Percentiles rank a stretch among this genome's conserved stretches.
Conservation (phyloP, 306 rosid species). For the Vigna reflexopilosa region DNA sequence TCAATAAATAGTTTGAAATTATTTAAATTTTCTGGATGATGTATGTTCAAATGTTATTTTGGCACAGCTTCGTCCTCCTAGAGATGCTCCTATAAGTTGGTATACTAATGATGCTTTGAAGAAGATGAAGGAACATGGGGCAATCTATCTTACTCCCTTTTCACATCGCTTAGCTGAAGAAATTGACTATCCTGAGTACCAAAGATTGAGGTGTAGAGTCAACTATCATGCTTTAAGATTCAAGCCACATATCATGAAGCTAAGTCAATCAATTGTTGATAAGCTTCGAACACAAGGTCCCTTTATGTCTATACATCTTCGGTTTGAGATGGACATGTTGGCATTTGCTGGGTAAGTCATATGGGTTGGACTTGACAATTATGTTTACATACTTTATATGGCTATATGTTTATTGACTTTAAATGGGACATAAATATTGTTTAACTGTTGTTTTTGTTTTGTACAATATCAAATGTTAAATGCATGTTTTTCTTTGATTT, state of each 20-base stretch:
- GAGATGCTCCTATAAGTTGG: slow-evolving; percentile 95
- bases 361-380: slow-evolving; percentile 28
- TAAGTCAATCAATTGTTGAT: slow-evolving; percentile 91
- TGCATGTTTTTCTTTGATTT: slow-evolving; percentile 24
- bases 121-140: slow-evolving; percentile 93
- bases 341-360: slow-evolving; percentile 95
- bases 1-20: slow-evolving; percentile 34
- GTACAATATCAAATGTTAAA: slow-evolving; percentile 9
- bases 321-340: slow-evolving; percentile 99
- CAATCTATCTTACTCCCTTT: slow-evolving; percentile 94
- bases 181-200: slow-evolving; percentile 89
- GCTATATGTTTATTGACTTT: slow-evolving; percentile 8
- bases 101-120: slow-evolving; percentile 78
- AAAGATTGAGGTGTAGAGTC: slow-evolving; percentile 94
- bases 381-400: background rate
- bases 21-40: slow-evolving; percentile 35
- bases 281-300: slow-evolving; percentile 91
- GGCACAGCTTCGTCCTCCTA: slow-evolving; percentile 83
- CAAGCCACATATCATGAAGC: slow-evolving; percentile 87
- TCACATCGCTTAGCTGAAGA: slow-evolving; percentile 99
- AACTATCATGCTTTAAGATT: slow-evolving; percentile 95
- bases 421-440: slow-evolving; percentile 22
- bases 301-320: slow-evolving; percentile 97
- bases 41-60: slow-evolving; percentile 41
- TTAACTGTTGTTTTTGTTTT: slow-evolving; percentile 1